Base-by-base conservation (phyloP, 495 filamentous ascomycete genomes). In the Astrothelium macrocarpum region DNA sequence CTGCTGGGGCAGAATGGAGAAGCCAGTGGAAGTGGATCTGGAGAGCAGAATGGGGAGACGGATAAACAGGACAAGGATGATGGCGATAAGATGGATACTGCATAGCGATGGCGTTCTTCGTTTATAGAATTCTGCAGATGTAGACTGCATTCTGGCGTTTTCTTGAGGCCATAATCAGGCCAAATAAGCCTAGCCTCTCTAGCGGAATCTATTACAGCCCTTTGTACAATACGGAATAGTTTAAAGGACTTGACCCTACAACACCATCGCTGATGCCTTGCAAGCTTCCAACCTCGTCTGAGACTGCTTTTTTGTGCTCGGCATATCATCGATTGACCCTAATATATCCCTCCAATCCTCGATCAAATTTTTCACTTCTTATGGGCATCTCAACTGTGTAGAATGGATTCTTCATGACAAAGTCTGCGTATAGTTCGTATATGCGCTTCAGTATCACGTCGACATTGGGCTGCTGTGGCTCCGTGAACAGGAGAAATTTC, bases 321-420 rank as follows among this genome's bases (percentile, higher is more conserved):
- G 23, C 25, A 29, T 10, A 9, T 56, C 25, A 56, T 56, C 49
- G 49, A 56, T 56, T 56, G 10, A 56, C 49, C 25, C 49, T 56
- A 5, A 93, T 81, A 71, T 89, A 90, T 59, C 80, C 85, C 69
- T 80, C 81, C 70, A 98, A 75, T 76, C 87, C 87, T 71, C 94
- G 79, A 70, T 98, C 94, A 76, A 96, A 98, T 61, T 87, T 86
- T 75, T 97, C 94, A 76, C 92, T 95, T 65, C 94, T 80, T 45
- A 98, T 84, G 59, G 94, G 94, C 94, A 97, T 98, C 79, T 98
- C 94, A 32, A 93, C 80, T 73, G 92, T 89, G 76, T 97, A 97
- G 71, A 98, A 98, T 11, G 95, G 95, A 76, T 97, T 98, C 81
- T 97, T 97, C 91, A 96, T 96, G 69, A 97, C 94, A 75, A 88